Percentiles rank a stretch among this genome's conserved stretches.
phyloP scores from a whole-genome alignment of 2,329 filamentous ascomycete genomes.

The Exserohilum turcica region DNA sequence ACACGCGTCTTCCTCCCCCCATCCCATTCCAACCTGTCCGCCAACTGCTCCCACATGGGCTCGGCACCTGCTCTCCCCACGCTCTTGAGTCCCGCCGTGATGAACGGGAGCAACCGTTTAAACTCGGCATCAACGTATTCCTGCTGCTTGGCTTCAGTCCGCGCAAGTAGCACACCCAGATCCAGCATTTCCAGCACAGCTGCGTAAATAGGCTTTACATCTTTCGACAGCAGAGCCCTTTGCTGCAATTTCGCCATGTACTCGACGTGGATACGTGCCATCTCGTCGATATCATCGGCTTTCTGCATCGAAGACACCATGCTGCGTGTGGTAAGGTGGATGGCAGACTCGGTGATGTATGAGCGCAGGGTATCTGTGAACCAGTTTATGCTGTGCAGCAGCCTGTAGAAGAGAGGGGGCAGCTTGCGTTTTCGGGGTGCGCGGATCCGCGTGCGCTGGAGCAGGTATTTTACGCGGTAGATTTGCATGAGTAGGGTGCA shows the following conservation, averaged over 20 bases:
- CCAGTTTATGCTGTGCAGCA: constrained; percentile 75
- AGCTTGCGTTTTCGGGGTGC: constrained; percentile 2
- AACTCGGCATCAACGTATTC: constrained; percentile 64
- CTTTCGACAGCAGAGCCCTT: constrained; percentile 71
- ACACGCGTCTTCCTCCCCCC: not conserved
- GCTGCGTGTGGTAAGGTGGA: constrained; percentile 63
- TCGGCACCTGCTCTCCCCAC: constrained; percentile 76
- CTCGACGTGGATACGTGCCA: constrained; percentile 71
- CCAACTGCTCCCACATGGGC: constrained; percentile 77
- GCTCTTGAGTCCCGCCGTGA: constrained; percentile 73
- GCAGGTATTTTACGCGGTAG: constrained; percentile 69
- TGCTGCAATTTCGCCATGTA: constrained; percentile 68
- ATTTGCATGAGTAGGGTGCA: constrained; percentile 80
- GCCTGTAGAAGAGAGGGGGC: constrained; percentile 49
- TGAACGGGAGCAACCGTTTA: constrained; percentile 69
- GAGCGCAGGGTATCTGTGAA: constrained; percentile 76
- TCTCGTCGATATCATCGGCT: constrained; percentile 77
- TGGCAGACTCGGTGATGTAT: constrained; percentile 75
- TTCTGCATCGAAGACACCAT: constrained; percentile 63
- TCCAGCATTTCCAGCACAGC: constrained; percentile 78
- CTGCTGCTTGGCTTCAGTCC: constrained; percentile 55
- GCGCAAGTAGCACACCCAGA: constrained; percentile 71
- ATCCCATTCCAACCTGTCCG: constrained; percentile 70
- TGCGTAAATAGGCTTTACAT: constrained; percentile 71
- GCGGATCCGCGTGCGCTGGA: constrained; percentile 59